Base-by-base conservation (phyloP, 495 filamentous ascomycete species). In the Neurospora discreta region DNA sequence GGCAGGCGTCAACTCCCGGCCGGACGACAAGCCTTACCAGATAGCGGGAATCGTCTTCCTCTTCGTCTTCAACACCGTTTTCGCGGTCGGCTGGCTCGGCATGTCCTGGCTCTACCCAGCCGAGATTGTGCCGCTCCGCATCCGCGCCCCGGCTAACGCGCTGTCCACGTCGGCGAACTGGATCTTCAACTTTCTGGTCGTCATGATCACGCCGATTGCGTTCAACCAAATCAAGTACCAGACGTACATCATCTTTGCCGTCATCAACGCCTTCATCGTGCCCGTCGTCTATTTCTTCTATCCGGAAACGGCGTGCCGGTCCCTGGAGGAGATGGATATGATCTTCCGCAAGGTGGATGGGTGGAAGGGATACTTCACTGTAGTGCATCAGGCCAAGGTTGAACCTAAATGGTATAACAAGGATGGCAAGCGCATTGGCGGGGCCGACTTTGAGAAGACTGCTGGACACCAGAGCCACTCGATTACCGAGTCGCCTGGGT, bases 231-330 rank as follows among this genome's bases (percentile, higher is more conserved):
- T 93, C 74, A 79, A 80, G 16, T 93, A 90, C 77, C 81, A 87
- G 79, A 93, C 90, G 3, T 94, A 93, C 77, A 89, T 92, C 76
- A 91, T 93, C 76, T 93, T 93, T 76, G 92, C 91, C 16, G 89
- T 89, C 72, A 91, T 91, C 75, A 93, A 93, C 79, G 89, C 88
- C 67, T 84, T 87, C 77, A 92, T 93, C 77, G 82, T 92, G 70
- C 90, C 89, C 0, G 82, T 87, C 7, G 85, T 91, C 69, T 92
- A 90, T 81, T 90, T 91, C 84, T 90, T 92, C 86, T 92, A 90
- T 77, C 90, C 90, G 0, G 91, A 93, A 77, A 93, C 91, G 4
- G 89, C 89, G 23, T 89, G 88, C 77, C 89, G 91, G 39, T 90
- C 88, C 4, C 84, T 93, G 33, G 91, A 93, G 74, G 90, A 93